Conservation (phyloP, 2,329 filamentous ascomycete species). For the Fusarium solani-melongenae region DNA sequence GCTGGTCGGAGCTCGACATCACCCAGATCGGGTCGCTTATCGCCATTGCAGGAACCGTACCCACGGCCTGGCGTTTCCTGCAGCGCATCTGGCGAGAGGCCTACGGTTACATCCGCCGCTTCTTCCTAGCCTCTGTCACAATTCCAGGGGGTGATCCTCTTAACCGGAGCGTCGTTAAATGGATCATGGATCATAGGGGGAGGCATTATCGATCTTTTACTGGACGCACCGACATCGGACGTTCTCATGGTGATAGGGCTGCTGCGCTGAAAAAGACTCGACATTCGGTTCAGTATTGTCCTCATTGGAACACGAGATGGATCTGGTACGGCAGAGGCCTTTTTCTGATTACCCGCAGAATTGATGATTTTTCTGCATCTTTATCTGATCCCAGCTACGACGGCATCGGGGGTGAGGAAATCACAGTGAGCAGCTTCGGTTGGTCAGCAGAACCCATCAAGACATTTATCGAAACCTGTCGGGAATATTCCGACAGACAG, state of each 20-base stretch:
- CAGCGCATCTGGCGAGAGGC: constrained; percentile 50
- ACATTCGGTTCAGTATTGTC: constrained; percentile 56
- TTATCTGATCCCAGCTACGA: constrained; percentile 57
- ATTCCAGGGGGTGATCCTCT: constrained; percentile 58
- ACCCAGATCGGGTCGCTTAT: constrained; percentile 58
- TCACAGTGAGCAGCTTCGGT: constrained; percentile 62
- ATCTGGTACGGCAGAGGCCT: constrained; percentile 61
- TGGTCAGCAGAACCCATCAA: constrained; percentile 62
- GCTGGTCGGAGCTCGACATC: constrained; percentile 59
- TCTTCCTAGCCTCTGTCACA: constrained; percentile 57
- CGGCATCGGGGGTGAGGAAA: constrained; percentile 58
- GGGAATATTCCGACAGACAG: constrained; percentile 59
- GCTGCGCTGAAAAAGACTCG: constrained; percentile 55
- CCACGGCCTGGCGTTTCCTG: constrained; percentile 53
- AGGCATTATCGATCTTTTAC: constrained; percentile 56
- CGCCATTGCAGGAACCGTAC: constrained; percentile 56
- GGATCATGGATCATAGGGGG: constrained; percentile 55
- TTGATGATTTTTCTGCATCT: constrained; percentile 50
- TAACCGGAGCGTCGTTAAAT: constrained; percentile 57
- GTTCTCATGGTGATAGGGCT: constrained; percentile 49
- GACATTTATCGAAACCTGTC: constrained; percentile 57
- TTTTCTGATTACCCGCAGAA: constrained; percentile 57
- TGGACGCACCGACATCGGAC: constrained; percentile 53
- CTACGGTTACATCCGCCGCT: constrained; percentile 54
- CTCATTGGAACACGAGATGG: constrained; percentile 58